Evolutionary conservation across 108 stramenopile genomes (phyloP).

Genomic region (Cyclotella distinguenda): DNA sequence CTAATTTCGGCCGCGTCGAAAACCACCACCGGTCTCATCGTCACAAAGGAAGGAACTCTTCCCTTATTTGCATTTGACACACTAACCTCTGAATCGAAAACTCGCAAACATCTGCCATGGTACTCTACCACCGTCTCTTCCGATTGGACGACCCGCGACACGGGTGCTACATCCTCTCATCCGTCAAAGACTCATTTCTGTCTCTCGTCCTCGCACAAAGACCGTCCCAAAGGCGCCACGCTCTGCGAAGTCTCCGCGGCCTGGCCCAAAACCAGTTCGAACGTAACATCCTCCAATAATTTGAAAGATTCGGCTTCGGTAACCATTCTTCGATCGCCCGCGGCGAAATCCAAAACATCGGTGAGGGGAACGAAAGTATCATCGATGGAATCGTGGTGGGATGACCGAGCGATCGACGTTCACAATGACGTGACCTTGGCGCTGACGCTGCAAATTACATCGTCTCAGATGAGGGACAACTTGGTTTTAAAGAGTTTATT

Average conservation of each 20-base stretch:
- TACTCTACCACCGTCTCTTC: constrained; percentile 4
- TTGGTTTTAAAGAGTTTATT: constrained; percentile 44
- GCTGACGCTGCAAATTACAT: constrained; percentile 70
- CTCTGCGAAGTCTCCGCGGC: constrained; percentile 31
- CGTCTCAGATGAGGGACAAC: constrained; percentile 49
- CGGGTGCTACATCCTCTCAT: constrained; percentile 29
- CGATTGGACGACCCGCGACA: constrained; percentile 28
- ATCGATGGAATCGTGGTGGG: constrained; percentile 35
- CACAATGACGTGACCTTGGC: constrained; percentile 70
- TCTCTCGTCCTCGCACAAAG: constrained; percentile 24
- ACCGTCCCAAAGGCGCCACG: constrained; percentile 32
- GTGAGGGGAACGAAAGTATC: constrained; percentile 16
- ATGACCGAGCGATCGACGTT: constrained; percentile 51
- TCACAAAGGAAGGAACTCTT: constrained; percentile 73
- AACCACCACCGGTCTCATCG: constrained; percentile 26
- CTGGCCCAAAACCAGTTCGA: constrained; percentile 18
- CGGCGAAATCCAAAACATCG: constrained; percentile 25
- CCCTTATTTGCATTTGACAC: constrained; percentile 39
- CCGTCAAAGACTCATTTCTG: constrained; percentile 34
- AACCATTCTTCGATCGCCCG: constrained; percentile 34
- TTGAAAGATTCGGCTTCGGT: constrained; percentile 19
- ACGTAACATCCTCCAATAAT: neutral
- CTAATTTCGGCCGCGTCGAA: constrained; percentile 11
- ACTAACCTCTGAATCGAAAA: constrained; percentile 26
- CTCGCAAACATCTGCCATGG: constrained; percentile 1